Evolutionary conservation across 495 filamentous ascomycete genomes (phyloP), one percentile per base, ranked within the genome.

Genomic region (Tuber umbilicatum): DNA sequence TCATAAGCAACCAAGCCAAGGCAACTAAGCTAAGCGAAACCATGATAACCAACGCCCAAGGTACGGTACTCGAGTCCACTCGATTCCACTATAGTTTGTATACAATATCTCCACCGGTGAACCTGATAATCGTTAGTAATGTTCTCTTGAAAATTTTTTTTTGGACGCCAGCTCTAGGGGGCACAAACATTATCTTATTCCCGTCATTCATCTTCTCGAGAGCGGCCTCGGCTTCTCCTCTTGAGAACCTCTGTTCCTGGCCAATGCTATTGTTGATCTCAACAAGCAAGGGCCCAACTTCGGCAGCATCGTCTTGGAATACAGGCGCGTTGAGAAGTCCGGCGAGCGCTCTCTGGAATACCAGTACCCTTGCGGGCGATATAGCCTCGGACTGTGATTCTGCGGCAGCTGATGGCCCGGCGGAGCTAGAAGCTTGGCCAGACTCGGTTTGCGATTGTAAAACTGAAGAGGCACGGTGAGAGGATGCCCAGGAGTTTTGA

Each of bases 181-280:
- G 38, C 9, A 91, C 92, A 89, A 84, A 97, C 96, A 98, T 98
- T 83, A 99, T 90, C 85, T 92, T 89, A 81, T 97, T 97, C 83
- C 86, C 85, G 68, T 91, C 89, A 74, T 91, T 90, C 92, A 99
- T 91, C 81, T 85, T 88, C 83, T 87, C 86, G 79, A 99, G 83
- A 70, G 93, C 94, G 83, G 88, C 85, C 71, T 91, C 84, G 4
- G 92, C 94, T 85, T 99, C 96, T 1, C 85, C 83, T 40, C 86
- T 86, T 47, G 85, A 87, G 85, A 97, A 98, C 55, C 79, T 80
- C 73, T 82, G 76, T 83, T 85, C 43, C 84, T 86, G 75, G 0
- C 87, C 86, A 38, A 97, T 80, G 73, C 88, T 87, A 7, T 84
- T 84, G 83, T 99, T 99, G 47, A 99, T 92, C 0, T 91, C 92